Base-by-base conservation (phyloP, 2,329 filamentous ascomycete genomes). In the Colletotrichum lindemuthianum region DNA sequence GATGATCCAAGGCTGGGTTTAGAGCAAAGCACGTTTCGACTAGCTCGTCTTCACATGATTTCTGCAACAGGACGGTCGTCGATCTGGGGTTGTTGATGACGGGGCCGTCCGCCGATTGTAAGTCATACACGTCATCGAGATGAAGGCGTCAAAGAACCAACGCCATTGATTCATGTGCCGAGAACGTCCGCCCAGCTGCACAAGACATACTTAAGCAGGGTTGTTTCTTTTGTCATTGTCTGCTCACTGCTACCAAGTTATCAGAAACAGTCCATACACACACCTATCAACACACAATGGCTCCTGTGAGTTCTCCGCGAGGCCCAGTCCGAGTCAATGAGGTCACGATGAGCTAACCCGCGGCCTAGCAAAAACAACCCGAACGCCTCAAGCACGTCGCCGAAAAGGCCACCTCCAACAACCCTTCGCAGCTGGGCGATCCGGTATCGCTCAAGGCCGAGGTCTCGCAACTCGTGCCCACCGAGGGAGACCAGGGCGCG, bases 381-480 rank as follows among this genome's bases (percentile, higher is more conserved):
- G 59, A 66, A 47, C 63, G 63, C 16, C 63, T 66, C 48, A 66
- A 66, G 40, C 63, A 66, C 53, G 63, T 66, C 41, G 63, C 63
- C 39, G 63, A 54, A 9, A 64, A 64, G 60, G 60, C 60, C 2
- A 64, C 43, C 3, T 64, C 71, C 66, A 70, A 71, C 33, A 73
- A 82, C 65, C 76, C 76, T 1, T 76, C 73, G 43, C 74, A 75
- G 64, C 70, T 79, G 4, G 77, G 77, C 43, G 78, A 79, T 58
- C 77, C 78, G 2, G 73, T 78, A 55, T 78, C 75, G 55, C 54
- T 78, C 36, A 79, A 79, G 58, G 77, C 76, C n/a, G 78, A 79
- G 58, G 63, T 67, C 10, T 60, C 61, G 4, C n/a, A 59, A 11
- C 45, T 65, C 8, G 50, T 51, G 32, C 65, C 65, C 3, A 67